A percentile compares a stretch with the other conserved stretches of the same genome.
These are phyloP conservation scores for Paxillus ammoniavirescens DNA, from an alignment of 768 basidiomycete genomes.

Conservation along the genomic window DNA sequence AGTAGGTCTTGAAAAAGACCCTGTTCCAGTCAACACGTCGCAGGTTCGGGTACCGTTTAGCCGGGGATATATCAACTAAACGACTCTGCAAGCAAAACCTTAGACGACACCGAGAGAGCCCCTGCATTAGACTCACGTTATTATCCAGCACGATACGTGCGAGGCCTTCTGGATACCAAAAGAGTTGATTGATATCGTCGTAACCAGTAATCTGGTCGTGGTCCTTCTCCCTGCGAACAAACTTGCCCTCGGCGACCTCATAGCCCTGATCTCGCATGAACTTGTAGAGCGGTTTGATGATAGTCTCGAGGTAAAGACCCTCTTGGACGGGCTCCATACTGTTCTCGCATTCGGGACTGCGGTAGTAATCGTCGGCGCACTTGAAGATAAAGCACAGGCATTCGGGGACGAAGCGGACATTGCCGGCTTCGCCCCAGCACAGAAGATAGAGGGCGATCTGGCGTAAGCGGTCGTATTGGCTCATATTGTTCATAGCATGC, in stretches of 20 bases:
- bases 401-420: slow-evolving; percentile 96
- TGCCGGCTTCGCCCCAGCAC: slow-evolving; percentile 98
- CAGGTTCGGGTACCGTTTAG: slow-evolving; percentile 92
- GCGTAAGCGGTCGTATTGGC: slow-evolving; percentile 94
- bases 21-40: slow-evolving; percentile 90
- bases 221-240: slow-evolving; percentile 90
- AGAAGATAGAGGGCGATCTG: slow-evolving; percentile 95
- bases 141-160: slow-evolving; percentile 88
- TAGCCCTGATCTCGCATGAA: slow-evolving; percentile 98
- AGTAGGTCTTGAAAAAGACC: slow-evolving; percentile 99
- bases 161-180: slow-evolving; percentile 99
- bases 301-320: slow-evolving; percentile 85
- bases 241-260: slow-evolving; percentile 92
- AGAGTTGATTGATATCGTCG: slow-evolving; percentile 98
- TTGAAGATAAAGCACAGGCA: slow-evolving; percentile 99
- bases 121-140: slow-evolving; percentile 51
- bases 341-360: slow-evolving; percentile 97
- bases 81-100: slow-evolving; percentile 59
- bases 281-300: slow-evolving; percentile 93
- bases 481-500: slow-evolving; percentile 99
- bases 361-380: slow-evolving; percentile 99
- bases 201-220: slow-evolving; percentile 98
- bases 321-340: slow-evolving; percentile 90
- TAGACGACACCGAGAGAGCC: slow-evolving; percentile 1
- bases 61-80: slow-evolving; percentile 85